Conservation (phyloP, 2,329 filamentous ascomycete species). For the Penicillium capsulatum region DNA sequence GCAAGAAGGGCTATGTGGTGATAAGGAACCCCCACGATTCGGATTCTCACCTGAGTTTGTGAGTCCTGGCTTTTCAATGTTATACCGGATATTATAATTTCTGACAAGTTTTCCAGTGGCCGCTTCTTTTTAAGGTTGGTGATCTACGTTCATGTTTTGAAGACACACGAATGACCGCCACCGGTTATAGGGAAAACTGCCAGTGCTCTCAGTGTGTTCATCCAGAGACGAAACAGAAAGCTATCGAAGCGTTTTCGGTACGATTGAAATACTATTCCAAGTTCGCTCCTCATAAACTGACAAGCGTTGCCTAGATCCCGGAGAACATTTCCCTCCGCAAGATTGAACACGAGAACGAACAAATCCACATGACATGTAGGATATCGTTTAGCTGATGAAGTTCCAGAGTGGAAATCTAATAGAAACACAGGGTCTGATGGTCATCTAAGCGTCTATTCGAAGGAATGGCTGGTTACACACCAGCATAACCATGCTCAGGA, state of each 20-base stretch:
- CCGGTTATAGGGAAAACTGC: slow-evolving; percentile 60
- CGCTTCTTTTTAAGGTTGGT: slow-evolving; percentile 19
- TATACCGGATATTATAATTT: too few relatives aligned
- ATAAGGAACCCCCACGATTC: not conserved
- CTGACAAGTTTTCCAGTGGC: too few relatives aligned
- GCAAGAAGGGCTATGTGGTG: slow-evolving; percentile 1
- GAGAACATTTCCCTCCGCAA: slow-evolving; percentile 25
- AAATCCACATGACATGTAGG: slow-evolving; percentile 52
- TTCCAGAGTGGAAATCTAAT: not conserved
- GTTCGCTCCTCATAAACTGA: too few relatives aligned
- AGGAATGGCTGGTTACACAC: slow-evolving; percentile 57
- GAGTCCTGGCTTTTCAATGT: too few relatives aligned
- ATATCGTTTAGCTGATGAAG: too few relatives aligned
- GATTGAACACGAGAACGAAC: not conserved
- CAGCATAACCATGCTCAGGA: slow-evolving; percentile 23
- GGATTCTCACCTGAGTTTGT: too few relatives aligned
- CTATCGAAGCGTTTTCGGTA: slow-evolving; percentile 64
- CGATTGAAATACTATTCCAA: slow-evolving; percentile 11
- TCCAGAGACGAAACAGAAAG: slow-evolving; percentile 64
- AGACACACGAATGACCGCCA: not conserved
- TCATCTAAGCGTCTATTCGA: slow-evolving; percentile 65
- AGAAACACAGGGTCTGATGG: slow-evolving; percentile 58
- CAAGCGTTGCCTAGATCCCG: slow-evolving; percentile 53
- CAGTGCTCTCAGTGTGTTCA: slow-evolving; percentile 65
- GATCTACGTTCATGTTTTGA: not conserved